Evolutionary conservation across 2,329 filamentous ascomycete species (phyloP), one percentile per base, ranked within the genome.

Genomic region (Sclerotiophoma versabilis): DNA sequence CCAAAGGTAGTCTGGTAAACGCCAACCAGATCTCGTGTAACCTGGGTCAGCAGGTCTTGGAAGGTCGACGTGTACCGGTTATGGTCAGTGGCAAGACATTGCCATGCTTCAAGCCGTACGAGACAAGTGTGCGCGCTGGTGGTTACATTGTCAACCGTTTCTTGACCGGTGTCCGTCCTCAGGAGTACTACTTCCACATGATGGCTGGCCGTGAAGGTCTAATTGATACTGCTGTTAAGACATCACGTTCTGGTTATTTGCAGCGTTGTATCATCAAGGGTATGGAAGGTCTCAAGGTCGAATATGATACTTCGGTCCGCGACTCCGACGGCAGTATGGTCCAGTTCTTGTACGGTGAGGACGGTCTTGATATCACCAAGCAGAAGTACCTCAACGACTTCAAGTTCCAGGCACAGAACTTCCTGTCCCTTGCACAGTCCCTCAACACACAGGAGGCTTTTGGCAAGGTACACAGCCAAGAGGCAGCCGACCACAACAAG

Each of bases 181-280:
- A 99, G 70, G 96, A 99, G 74, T 99, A 97, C 76, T 99, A 93
- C 75, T 99, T 99, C 81, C 95, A 99, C 84, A 92, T 96, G 76
- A 99, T 99, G 96, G 95, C 93, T 70, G 96, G 96, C 66, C 87
- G 95, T 79, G 96, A 99, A 83, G 95, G 95, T 81, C 81, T 99
- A 62, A 99, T 99, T 72, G 95, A 99, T 83, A 99, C 95, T 17
- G 95, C 95, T 60, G 95, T 99, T 75, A 99, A 99, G 79, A 99
- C 95, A 1, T 96, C 93, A 9, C 89, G 95, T 71, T 98, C 95
- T 23, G 96, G 95, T 57, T 99, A 99, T 72, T 81, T 99, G 45
- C 95, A 99, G 74, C 85, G 96, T 72, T 99, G 95, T 83, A 83
- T 99, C 59, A 96, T 99, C 79, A 99, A 99, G 80, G 95, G 95